Conservation (phyloP, 805 yeast species). For the Yarrowia alimentaria region DNA sequence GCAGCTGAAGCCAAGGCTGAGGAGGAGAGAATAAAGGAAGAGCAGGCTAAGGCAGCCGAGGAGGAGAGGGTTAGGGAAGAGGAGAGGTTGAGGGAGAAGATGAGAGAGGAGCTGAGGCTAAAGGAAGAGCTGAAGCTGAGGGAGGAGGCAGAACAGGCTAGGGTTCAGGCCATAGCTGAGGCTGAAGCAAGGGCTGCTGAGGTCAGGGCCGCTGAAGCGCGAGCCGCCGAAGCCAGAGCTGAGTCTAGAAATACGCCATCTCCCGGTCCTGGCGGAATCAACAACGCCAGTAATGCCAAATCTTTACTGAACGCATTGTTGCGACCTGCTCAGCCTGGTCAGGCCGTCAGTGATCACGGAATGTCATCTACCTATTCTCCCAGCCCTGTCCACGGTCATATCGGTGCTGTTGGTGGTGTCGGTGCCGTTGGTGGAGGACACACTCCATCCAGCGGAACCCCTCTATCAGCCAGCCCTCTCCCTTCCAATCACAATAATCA, state of each 20-base stretch:
- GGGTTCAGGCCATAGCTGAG: too few relatives aligned
- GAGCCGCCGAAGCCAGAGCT: too few relatives aligned
- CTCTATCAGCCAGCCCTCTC: too few relatives aligned
- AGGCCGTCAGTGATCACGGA: too few relatives aligned
- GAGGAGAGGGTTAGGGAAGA: neutral
- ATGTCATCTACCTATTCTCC: too few relatives aligned
- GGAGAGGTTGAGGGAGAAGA: neutral
- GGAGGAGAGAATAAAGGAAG: slow-evolving; percentile 3
- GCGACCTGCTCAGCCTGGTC: slow-evolving; percentile 15
- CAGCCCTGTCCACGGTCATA: too few relatives aligned
- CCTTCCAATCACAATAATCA: too few relatives aligned
- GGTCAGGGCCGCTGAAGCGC: too few relatives aligned
- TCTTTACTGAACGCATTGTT: slow-evolving; percentile 6
- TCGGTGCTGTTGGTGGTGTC: neutral
- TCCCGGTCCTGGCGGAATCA: slow-evolving; percentile 17
- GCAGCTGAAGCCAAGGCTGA: neutral
- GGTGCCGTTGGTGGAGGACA: neutral
- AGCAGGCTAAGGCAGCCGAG: neutral
- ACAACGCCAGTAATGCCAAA: slow-evolving; percentile 10
- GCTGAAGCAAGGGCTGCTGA: too few relatives aligned
- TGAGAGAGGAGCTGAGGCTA: neutral
- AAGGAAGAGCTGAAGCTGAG: neutral
- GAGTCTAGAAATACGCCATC: too few relatives aligned
- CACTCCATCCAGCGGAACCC: too few relatives aligned
- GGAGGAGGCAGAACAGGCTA: neutral